Evolutionary conservation across 2,329 filamentous ascomycete genomes (phyloP), one percentile per base, ranked within the genome.

Genomic region (Pseudonectria buxi): DNA sequence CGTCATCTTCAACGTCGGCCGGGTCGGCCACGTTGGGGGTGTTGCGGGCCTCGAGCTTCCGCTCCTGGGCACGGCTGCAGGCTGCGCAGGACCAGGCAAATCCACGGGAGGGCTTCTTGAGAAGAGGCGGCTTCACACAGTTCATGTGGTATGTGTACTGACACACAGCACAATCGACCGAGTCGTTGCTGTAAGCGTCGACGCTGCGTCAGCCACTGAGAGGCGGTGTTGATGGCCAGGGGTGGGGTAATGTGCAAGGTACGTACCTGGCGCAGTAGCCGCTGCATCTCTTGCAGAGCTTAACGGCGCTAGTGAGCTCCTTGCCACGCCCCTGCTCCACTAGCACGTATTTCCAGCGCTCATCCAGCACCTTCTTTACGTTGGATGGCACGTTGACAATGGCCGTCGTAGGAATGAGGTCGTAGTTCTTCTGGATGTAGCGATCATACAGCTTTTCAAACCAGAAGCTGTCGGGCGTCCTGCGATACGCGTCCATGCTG

Each of bases 21-120:
- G 36, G 72, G 40, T 88, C 86, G 29, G 76, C 74, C 16, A 84
- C 63, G 31, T 81, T 78, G 15, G 89, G 86, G 1, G 88, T 94
- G 56, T 94, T 83, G 39, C 88, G 81, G 40, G 88, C 87, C 67
- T 96, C 89, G 18, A 95, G 69, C 60, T 86, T 94, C 50, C 86
- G 81, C 62, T 96, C 92, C 57, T 95, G 89, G n/a, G 87, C 89
- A 53, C 90, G 82, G 61, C 88, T 95, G 63, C 92, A 98, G 40
- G 90, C 84, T 36, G 86, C 92, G 61, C 92, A 98, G 22, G 92
- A 90, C 92, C 92, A 98, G 4, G 88, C 92, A 64, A 98, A 98
- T 26, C 92, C 92, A 61, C 92, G 83, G 30, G 90, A 95, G 14
- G 92, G 92, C 63, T 98, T 98, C 63, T 95, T 98, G 35, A 88